A percentile compares a stretch with the other conserved stretches of the same genome.
These are phyloP conservation scores for Annulohypoxylon maeteangense DNA, from an alignment of 495 filamentous ascomycete species.

Conservation along the genomic window DNA sequence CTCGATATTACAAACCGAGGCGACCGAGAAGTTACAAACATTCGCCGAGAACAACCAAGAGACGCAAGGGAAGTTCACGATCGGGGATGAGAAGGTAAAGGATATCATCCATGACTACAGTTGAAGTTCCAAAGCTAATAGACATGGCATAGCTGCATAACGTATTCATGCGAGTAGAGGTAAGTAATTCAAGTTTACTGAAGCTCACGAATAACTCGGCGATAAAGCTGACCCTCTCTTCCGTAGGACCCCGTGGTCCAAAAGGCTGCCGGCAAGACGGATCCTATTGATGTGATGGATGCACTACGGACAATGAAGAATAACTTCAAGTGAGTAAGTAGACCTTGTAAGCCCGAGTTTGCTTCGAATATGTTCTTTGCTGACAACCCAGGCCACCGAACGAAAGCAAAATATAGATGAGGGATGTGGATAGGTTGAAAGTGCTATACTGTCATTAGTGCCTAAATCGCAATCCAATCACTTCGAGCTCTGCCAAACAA, in stretches of 20 bases:
- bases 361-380: background rate
- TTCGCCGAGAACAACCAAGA: slow-evolving; percentile 84
- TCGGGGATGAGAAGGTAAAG: slow-evolving; percentile 93
- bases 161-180: slow-evolving; percentile 92
- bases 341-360: background rate
- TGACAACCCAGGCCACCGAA: slow-evolving; percentile 35
- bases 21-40: slow-evolving; percentile 77
- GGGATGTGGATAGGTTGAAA: background rate
- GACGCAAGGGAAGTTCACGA: slow-evolving; percentile 96
- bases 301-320: slow-evolving; percentile 95
- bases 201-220: no score
- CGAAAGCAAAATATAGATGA: slow-evolving; percentile 41
- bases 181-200: slow-evolving; percentile 55
- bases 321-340: slow-evolving; percentile 71
- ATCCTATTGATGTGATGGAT: slow-evolving; percentile 87
- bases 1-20: slow-evolving; percentile 75
- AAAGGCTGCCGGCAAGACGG: slow-evolving; percentile 81
- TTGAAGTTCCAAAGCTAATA: slow-evolving; percentile 12
- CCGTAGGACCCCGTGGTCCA: slow-evolving; percentile 83
- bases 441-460: background rate
- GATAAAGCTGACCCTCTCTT: slow-evolving; percentile 23
- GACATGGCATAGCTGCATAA: slow-evolving; percentile 77
- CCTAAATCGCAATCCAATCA: background rate
- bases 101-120: background rate
- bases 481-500: background rate